Evolutionary conservation across 2,329 filamentous ascomycete genomes (phyloP), one percentile per base, ranked within the genome.

Genomic region (Fusarium scirpi): DNA sequence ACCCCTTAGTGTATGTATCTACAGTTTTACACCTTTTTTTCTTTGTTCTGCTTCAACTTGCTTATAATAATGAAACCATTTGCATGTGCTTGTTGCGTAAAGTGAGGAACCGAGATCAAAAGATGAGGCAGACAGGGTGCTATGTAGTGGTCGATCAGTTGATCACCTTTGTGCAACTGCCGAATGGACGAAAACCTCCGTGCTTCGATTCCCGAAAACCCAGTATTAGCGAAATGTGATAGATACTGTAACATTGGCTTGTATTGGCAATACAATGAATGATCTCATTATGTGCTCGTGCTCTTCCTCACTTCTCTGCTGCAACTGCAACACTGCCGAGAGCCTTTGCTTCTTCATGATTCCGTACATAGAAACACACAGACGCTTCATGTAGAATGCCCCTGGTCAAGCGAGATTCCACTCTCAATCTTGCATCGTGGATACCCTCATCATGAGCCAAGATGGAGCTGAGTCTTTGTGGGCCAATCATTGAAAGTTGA

Each of bases 391-490:
- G 44, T 27, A 47, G 24, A 49, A 43, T 67, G 32, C 46, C 46
- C 54, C 45, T n/a, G 18, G 18, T 22, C 40, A 56, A 22, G 22
- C 16, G 27, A 40, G 24, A 58, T 58, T 48, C 65, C 65, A 72
- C 56, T 58, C 49, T 47, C 44, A 62, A 67, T 53, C 64, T 65
- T 64, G 47, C 51, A 58, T 67, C 69, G 62, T 64, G 47, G 65
- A 51, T 71, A 54, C 58, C 9, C 24, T 69, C 47, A n/a, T 29
- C 20, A 25, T 45, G 51, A 25, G 46, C 44, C 47, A 53, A 59
- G 51, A 45, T 25, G 30, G 30, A 65, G 44, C 29, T 51, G 43
- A 51, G 27, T n/a, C 34, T 62, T 52, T 41, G 30, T 32, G 32
- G 32, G 30, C 38, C 20, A 62, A 44, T 10, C 20, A 30, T 13